Evolutionary conservation across 805 yeast genomes (phyloP), one percentile per base, ranked within the genome.

Genomic region (Nakazawaea ernobii): DNA sequence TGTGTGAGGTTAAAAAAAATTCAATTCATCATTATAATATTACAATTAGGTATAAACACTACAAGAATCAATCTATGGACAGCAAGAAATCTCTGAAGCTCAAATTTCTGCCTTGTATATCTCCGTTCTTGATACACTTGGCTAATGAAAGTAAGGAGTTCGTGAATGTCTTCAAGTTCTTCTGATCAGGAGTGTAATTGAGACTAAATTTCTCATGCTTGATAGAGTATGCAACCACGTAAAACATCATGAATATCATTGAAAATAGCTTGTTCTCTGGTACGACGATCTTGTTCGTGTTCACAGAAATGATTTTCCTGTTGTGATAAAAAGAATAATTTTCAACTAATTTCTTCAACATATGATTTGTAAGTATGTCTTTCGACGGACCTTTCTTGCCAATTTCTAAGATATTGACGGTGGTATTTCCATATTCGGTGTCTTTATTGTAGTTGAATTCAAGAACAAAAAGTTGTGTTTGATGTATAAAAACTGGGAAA

Each of bases 401-500:
- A n/a, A 40, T 15, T n/a, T 39, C 43, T 29, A 36, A 29, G 11
- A 46, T 36, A 20, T 41, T 46, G 15, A 41, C 35, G 3, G 37
- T 36, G 29, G 39, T 38, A 29, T 37, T 42, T 6, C 38, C 33
- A 24, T 11, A 26, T 17, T 33, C 26, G 7, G n/a, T 24, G 10
- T 15, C 28, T 14, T 20, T 30, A 15, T 33, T 27, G 9, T n/a
- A 27, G n/a, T 36, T 35, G 28, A 46, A 42, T 38, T 46, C 45
- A 7, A 46, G 9, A 17, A 46, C 17, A 14, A 13, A 41, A n/a
- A 46, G 27, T 14, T 46, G 17, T 8, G 36, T 17, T 24, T 46
- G 42, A 32, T 41, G 38, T 7, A 41, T 17, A 9, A 41, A 35
- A 4, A 46, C 42, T 6, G 49, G 49, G 28, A 41, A 41, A 20